Evolutionary conservation across 305 asterid species (phyloP).

Genomic region (Fraxinus sp.): DNA sequence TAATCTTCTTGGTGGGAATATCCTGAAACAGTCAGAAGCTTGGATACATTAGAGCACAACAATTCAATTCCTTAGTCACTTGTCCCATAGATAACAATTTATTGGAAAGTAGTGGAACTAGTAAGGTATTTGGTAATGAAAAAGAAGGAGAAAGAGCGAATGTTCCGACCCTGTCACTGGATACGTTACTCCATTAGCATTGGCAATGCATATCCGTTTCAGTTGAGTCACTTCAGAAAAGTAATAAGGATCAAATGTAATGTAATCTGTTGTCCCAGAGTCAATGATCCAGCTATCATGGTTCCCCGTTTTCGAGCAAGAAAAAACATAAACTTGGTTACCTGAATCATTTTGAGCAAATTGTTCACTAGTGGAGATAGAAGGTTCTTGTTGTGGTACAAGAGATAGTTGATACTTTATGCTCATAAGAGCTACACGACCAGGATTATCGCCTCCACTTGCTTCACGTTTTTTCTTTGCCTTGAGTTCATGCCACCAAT

Average conservation of each 20-base stretch:
- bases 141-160: not conserved
- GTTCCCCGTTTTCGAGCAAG: not conserved
- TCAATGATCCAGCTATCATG: not conserved
- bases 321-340: not conserved
- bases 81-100: conserved; percentile 3
- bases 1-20: not conserved
- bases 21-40: not conserved
- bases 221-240: not conserved
- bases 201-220: not conserved
- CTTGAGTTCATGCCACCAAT: conserved; percentile 21
- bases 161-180: not conserved
- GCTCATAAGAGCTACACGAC: not conserved
- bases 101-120: not conserved
- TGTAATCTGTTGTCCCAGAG: not conserved
- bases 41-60: not conserved
- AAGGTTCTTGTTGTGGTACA: not conserved
- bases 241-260: not conserved
- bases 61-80: not conserved
- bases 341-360: not conserved
- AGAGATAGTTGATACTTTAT: not conserved
- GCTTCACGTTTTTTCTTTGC: not conserved
- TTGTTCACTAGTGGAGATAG: not conserved
- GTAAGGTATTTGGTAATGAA: not conserved
- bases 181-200: not conserved
- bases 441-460: not conserved